Evolutionary conservation across 2,329 filamentous ascomycete genomes (phyloP), one percentile per base, ranked within the genome.

Genomic region (Ophiostoma tasmaniense): DNA sequence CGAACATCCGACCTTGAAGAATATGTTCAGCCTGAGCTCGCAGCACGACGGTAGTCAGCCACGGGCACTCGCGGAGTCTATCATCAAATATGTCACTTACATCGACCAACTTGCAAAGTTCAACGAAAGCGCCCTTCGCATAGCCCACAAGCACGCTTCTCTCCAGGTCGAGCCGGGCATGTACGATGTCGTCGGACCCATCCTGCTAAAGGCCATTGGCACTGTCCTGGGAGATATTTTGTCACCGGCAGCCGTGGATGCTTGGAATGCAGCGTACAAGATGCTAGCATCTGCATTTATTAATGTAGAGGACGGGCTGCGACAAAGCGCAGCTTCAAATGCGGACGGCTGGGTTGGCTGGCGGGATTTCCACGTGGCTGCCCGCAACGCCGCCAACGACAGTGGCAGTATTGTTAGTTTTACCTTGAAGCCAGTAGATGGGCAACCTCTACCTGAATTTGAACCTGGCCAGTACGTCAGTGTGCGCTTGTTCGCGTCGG

Each of bases 71-170:
- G 90, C 90, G 13, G 82, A 80, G 55, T 83, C 90, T 1, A 84
- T 94, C 7, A 85, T 89, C 73, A 89, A 89, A 68, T 93, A 93
- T 75, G 90, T 91, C 66, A 80, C 82, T 42, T 83, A 92, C 77
- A 89, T 93, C 75, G 89, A 92, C 77, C 84, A 82, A 64, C 84
- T 81, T 25, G 81, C 93, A 4, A 76, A 76, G 14, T 81, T 84
- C 39, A 80, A 39, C 14, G 42, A 45, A 8, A 45, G 79, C 42
- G 81, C 86, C 17, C 88, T 91, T 77, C 85, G 88, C 74, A 92
- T 94, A 72, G 89, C 88, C 69, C 86, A 92, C 74, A 93, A 92
- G 79, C 90, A 93, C 75, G 89, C 84, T 30, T 89, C 86, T 1
- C 82, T 93, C n/a, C 86, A 85, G 75, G 85, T 93, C 74, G 79